phyloP scores from a whole-genome alignment of 2,329 filamentous ascomycete genomes.

The Coniochaeta sp. region DNA sequence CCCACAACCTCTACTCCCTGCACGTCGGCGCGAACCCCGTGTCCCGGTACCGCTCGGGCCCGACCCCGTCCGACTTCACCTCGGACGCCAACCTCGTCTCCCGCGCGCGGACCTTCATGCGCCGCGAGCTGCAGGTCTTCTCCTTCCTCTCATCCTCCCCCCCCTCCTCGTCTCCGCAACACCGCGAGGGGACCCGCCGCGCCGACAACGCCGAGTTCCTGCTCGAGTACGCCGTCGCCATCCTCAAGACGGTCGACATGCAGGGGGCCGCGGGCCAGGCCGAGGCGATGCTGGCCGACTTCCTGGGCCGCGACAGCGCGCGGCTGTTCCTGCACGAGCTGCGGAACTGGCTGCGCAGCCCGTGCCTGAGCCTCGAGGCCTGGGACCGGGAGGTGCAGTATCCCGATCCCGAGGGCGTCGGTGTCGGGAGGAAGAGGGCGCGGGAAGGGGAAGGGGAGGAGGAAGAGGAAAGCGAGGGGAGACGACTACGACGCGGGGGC shows the following conservation, averaged over 20 bases:
- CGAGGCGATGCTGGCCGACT: slow-evolving; percentile 71
- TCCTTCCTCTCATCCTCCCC: slow-evolving; percentile 46
- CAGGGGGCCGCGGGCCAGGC: slow-evolving; percentile 73
- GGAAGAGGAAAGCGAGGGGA: not conserved
- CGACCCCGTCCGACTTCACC: slow-evolving; percentile 61
- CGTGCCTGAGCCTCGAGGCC: slow-evolving; percentile 60
- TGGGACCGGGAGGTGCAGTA: slow-evolving; percentile 85
- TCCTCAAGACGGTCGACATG: slow-evolving; percentile 75
- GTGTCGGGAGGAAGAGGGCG: not conserved
- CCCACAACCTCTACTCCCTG: slow-evolving; percentile 63
- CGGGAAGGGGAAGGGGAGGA: not conserved
- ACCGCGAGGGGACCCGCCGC: no score
- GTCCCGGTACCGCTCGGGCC: slow-evolving; percentile 56
- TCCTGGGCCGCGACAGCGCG: slow-evolving; percentile 67
- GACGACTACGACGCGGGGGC: not conserved
- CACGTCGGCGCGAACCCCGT: slow-evolving; percentile 75
- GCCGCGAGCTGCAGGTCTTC: slow-evolving; percentile 80
- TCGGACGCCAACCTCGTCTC: slow-evolving; percentile 61
- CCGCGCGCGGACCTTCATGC: slow-evolving; percentile 72
- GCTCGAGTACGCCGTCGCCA: slow-evolving; percentile 77
- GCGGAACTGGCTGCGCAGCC: slow-evolving; percentile 74
- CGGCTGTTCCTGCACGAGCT: slow-evolving; percentile 79
- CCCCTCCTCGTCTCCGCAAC: not conserved
- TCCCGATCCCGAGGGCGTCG: slow-evolving; percentile 2
- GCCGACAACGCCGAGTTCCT: slow-evolving; percentile 74